These are phyloP conservation scores for Candida sanyaensis DNA, from an alignment of 1,139 yeast genomes.

Conservation along the genomic window DNA sequence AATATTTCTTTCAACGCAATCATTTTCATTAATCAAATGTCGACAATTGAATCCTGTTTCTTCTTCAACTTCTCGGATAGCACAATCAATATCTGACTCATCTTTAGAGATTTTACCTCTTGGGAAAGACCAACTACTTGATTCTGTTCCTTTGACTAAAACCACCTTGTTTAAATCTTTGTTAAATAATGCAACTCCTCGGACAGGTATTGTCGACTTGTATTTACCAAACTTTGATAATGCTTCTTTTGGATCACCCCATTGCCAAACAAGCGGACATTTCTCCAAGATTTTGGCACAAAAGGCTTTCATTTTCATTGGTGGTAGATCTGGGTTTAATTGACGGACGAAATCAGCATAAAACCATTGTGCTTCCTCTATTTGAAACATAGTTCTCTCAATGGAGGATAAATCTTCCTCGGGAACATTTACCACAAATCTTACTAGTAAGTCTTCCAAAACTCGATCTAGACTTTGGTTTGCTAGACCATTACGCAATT, in stretches of 20 bases:
- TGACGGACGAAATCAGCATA: constrained; percentile 83
- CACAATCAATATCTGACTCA: constrained; percentile 89
- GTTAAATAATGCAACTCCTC: constrained; percentile 92
- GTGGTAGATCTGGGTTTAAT: constrained; percentile 75
- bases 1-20: constrained; percentile 78
- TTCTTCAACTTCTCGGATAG: constrained; percentile 90
- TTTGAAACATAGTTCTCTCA: constrained; percentile 88
- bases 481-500: constrained; percentile 55
- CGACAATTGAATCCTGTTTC: constrained; percentile 93
- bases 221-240: constrained; percentile 76
- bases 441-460: constrained; percentile 82
- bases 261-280: constrained; percentile 86
- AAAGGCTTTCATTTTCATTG: constrained; percentile 78
- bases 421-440: constrained; percentile 91
- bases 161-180: constrained; percentile 67
- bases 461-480: constrained; percentile 70
- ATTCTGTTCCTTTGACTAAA: constrained; percentile 83
- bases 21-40: constrained; percentile 65
- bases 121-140: constrained; percentile 93
- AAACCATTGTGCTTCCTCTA: constrained; percentile 99
- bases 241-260: constrained; percentile 80
- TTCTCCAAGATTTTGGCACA: constrained; percentile 69
- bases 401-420: constrained; percentile 84
- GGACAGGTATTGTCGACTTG: constrained; percentile 88
- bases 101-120: constrained; percentile 95